Percentiles rank a stretch among this genome's conserved stretches.
Conservation (phyloP, 208 protist genomes). For the Herpetomonas samuelpessoai region DNA sequence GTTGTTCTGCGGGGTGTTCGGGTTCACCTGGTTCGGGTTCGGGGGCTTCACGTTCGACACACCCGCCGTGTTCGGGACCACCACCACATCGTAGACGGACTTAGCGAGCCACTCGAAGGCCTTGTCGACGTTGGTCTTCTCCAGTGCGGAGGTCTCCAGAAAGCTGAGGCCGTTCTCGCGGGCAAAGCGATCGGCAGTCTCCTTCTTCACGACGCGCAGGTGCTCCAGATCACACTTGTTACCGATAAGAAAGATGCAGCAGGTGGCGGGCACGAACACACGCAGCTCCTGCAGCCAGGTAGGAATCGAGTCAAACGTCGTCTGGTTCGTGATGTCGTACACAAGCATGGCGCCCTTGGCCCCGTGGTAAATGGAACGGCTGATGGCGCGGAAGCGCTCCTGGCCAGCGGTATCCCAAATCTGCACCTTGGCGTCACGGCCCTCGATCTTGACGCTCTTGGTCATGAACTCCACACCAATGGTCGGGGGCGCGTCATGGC, state of each 20-base stretch:
- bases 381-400: slow-evolving; percentile 99
- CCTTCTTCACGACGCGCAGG: slow-evolving; percentile 91
- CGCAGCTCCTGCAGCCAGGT: slow-evolving; percentile 98
- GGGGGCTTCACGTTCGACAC: not conserved
- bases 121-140: slow-evolving; percentile 98
- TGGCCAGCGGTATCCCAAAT: slow-evolving; percentile 99
- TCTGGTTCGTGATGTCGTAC: slow-evolving; percentile 98
- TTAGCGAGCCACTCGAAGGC: slow-evolving; percentile 98
- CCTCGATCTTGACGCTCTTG: slow-evolving; percentile 90
- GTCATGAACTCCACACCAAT: slow-evolving; percentile 95
- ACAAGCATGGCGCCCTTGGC: slow-evolving; percentile 98
- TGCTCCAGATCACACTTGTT: slow-evolving; percentile 97
- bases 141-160: slow-evolving; percentile 98
- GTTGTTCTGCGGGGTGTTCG: not conserved
- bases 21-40: not conserved
- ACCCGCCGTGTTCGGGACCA: slow-evolving; percentile 48
- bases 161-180: slow-evolving; percentile 96
- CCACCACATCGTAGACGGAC: slow-evolving; percentile 87
- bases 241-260: slow-evolving; percentile 98
- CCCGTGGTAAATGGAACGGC: slow-evolving; percentile 95
- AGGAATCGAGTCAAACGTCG: slow-evolving; percentile 96
- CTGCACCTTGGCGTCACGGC: slow-evolving; percentile 97
- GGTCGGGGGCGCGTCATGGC: slow-evolving; percentile 85
- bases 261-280: slow-evolving; percentile 95
- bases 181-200: slow-evolving; percentile 95